Base-by-base conservation (phyloP, 768 basidiomycete species). In the Cubamyces lactineus region DNA sequence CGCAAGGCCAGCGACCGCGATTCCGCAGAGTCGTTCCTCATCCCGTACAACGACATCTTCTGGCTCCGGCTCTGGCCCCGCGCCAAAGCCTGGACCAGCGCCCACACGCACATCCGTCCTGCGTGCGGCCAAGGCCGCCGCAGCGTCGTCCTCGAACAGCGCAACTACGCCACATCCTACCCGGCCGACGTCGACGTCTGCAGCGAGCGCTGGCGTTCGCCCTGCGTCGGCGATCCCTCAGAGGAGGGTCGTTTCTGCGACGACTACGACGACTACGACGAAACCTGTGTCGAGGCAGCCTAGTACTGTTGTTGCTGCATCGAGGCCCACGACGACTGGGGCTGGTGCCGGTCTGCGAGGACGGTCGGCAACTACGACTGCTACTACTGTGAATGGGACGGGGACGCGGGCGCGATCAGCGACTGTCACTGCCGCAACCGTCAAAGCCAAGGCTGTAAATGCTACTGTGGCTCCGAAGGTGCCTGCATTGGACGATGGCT, bases 121-220 rank as follows among this genome's bases (percentile, higher is more conserved):
- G 15, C 30, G 63, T 3, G 63, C 63, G 3, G 63, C 63, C 13
- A 64, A 64, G 21, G 61, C 61, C 19, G 62, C 62, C 2, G 63
- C 63, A 1, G 17, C 56, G 15, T 58, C 62, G 3, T 34, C 34
- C 9, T 34, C 34, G 34, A 54, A 46, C 41, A 55, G 40, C 24
- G 62, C 56, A 39, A 63, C 53, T 16, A 62, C 61, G 1, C 61
- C 51, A 16, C 49, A 62, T 5, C 50, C 55, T 46, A 34, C 19
- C 16, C 54, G 55, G 2, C 61, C 50, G 4, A 43, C 50, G 5
- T 34, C 34, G 9, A 34, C 34, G 5, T 3, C 7, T 7, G 34
- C 34, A 26, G 30, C 61, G 30, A 47, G 41, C 17, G 53, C 53
- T 45, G 41, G 40, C 28, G 48, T 53, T 24, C 60, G 60, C 19